Evolutionary conservation across 768 basidiomycete genomes (phyloP), one percentile per base, ranked within the genome.

Genomic region (Boletus bicolor): DNA sequence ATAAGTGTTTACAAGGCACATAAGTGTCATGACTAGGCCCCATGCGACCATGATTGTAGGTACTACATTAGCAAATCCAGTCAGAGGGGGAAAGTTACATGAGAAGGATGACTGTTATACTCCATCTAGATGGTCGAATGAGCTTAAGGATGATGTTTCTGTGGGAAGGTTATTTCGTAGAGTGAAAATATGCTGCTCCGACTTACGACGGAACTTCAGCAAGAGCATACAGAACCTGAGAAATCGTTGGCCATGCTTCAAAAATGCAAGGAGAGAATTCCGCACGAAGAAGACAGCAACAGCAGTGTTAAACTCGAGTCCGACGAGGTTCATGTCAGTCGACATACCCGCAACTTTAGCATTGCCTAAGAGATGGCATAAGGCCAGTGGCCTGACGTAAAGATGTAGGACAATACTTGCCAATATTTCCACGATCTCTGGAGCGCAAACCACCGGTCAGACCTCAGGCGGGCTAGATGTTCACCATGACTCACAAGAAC

Each of bases 151-250:
- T 28, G 28, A 28, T 28, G 4, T 28, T 28, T 28, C 28, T 28
- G 28, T 28, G 28, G 5, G 28, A 28, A 28, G 28, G 28, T 30
- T 30, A 30, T 49, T 39, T 49, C 8, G 28, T 24, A 19, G 12
- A 3, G 39, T 12, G 14, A 7, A 30, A 28, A 19, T 38, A 39
- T 28, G 7, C n/a, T 30, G 36, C 37, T 30, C 17, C 17, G 14
- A 39, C 49, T 39, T 19, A 49, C 49, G 49, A 49, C n/a, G 49
- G 49, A 26, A 49, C 49, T 26, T 39, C 37, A 7, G 49, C 49
- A n/a, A 49, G 12, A 49, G 28, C 30, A n/a, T 49, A 49, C 21
- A 28, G 26, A 39, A 49, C n/a, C 49, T 49, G 37, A 12, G 26
- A 26, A 1, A 39, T 5, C 26, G 12, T 30, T 19, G 5, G 36